Evolutionary conservation across 257 asterid species (phyloP), one percentile per base, ranked within the genome.

Genomic region (Solanum piurae): DNA sequence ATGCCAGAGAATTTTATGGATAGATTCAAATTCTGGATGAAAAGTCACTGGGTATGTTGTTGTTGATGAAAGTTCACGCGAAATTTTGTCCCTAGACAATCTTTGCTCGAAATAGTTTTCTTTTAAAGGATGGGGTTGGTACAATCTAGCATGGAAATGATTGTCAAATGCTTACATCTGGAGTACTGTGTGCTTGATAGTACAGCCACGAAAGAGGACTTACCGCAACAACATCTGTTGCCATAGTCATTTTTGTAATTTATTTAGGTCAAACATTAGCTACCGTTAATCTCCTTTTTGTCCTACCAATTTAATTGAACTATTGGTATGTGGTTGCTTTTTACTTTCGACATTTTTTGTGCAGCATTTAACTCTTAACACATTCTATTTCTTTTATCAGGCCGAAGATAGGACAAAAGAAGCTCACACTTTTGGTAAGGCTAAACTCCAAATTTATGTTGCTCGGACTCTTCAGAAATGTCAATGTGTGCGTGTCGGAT

Each of bases 391-490:
- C 68, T 71, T 84, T 87, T 77, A 86, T 83, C 91, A 94, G 95
- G 92, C 85, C 36, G 88, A 88, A 83, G 94, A 86, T 66, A 40
- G 86, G 89, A 87, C 89, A 74, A 90, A 84, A 38, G 93, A 90
- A 87, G 88, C 88, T 34, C 92, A 90, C 75, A 86, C 87, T 7
- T 89, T 83, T 75, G 97, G 97, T 94, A 90, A 68, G 93, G 40
- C 85, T 29, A 36, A 29, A 29, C n/a, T 42, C 84, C 84, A 40
- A 77, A 27, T 42, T 2, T 62, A 4, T 62, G 71, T 62, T 62
- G 16, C 31, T 9, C 31, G 3, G 14, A 62, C 71, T 62, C 31
- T 62, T 62, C 14, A 62, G 2, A n/a, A 62, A 62, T 62, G 16
- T 62, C 66, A 62, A n/a, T n/a, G 31, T n/a, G 71, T n/a, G 31